Evolutionary conservation across 768 basidiomycete genomes (phyloP).

Genomic region (Hygrocybe coccinea): DNA sequence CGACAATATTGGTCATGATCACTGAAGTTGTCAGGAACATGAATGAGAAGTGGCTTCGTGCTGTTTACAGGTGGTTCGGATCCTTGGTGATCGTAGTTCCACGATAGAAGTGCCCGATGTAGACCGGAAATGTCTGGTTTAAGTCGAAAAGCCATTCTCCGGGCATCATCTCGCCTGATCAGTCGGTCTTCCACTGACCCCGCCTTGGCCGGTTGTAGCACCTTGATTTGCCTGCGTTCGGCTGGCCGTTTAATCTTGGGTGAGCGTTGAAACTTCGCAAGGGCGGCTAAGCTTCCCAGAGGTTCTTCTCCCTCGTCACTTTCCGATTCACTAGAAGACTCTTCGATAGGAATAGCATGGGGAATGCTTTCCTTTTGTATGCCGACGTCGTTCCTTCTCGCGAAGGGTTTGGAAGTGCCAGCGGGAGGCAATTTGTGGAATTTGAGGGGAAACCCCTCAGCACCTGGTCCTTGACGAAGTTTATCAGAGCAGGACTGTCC

Average conservation of each 20-base stretch:
- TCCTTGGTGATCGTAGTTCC: constrained; percentile 74
- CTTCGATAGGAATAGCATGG: constrained; percentile 21
- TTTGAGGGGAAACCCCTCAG: constrained; percentile 35
- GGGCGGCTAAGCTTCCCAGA: constrained; percentile 45
- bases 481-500: neutral
- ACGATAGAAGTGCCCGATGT: constrained; percentile 73
- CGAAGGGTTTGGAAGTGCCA: constrained; percentile 18
- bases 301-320: constrained; percentile 46
- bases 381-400: constrained; percentile 11
- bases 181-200: constrained; percentile 46
- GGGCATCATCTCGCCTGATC: constrained; percentile 55
- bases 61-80: constrained; percentile 51
- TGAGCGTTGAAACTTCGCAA: constrained; percentile 57
- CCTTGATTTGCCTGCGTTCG: constrained; percentile 60
- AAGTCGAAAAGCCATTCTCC: constrained; percentile 60
- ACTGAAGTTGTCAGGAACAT: constrained; percentile 62
- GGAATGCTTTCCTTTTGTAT: constrained; percentile 29
- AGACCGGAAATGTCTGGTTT: constrained; percentile 79
- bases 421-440: constrained; percentile 33
- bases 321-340: constrained; percentile 43
- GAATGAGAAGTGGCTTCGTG: constrained; percentile 31
- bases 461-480: constrained; percentile 34
- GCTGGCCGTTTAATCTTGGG: constrained; percentile 53
- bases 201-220: constrained; percentile 49
- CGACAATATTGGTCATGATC: constrained; percentile 63